Percentiles rank a stretch among this genome's conserved stretches.
Conservation (phyloP, 78 protist genomes). For the Emiliania huxleyi region DNA sequence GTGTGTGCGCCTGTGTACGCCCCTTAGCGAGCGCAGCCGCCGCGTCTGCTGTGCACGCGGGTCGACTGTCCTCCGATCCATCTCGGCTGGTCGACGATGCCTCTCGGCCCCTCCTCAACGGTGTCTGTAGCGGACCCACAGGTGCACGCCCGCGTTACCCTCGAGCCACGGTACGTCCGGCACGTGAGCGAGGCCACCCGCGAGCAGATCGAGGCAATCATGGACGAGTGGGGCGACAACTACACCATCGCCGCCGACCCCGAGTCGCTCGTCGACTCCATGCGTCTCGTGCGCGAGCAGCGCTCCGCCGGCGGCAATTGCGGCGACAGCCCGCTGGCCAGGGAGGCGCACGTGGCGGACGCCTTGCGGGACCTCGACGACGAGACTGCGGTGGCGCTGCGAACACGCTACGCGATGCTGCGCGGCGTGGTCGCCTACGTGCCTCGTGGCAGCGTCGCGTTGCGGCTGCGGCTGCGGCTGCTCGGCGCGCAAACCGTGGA, state of each 20-base stretch:
- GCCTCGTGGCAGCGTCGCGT: not conserved
- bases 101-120: no score
- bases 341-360: not conserved
- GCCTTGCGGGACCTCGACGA: not conserved
- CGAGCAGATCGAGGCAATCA: not conserved
- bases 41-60: no score
- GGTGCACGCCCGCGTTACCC: not conserved
- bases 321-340: no score
- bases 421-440: not conserved
- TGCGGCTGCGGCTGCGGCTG: not conserved
- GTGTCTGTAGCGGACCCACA: not conserved
- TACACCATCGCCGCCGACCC: not conserved
- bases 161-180: not conserved
- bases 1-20: no score
- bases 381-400: not conserved
- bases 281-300: not conserved
- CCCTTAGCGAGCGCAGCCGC: no score
- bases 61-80: no score
- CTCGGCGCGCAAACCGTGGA: not conserved
- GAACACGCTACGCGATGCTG: not conserved
- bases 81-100: no score
- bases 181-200: not conserved
- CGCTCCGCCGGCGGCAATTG: not conserved
- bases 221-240: not conserved
- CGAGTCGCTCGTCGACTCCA: not conserved